A percentile compares a stretch with the other conserved stretches of the same genome.
Evolutionary conservation across 1,139 yeast genomes (phyloP).

Genomic region (Saccharomyces hybrid): DNA sequence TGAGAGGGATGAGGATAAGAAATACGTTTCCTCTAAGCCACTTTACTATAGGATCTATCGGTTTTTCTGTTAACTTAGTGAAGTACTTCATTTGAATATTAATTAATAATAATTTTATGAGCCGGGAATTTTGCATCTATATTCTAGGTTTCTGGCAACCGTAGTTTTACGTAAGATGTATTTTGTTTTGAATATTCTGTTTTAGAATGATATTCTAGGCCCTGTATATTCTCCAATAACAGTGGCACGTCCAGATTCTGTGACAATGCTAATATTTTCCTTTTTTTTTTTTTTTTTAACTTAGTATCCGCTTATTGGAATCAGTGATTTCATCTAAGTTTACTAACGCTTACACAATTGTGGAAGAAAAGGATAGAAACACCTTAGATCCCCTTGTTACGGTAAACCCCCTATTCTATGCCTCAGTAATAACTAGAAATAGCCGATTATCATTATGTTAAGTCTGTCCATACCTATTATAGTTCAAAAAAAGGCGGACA

Average conservation of each 20-base stretch:
- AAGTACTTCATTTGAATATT: not conserved
- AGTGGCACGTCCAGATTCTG: not conserved
- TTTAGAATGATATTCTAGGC: not conserved
- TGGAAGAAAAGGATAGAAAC: not conserved
- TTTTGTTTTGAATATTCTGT: not conserved
- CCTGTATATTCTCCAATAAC: not conserved
- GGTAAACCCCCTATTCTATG: not conserved
- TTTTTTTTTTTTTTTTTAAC: no score
- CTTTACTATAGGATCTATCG: slow-evolving; percentile 12
- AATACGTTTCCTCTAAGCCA: slow-evolving; percentile 10
- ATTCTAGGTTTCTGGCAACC: not conserved
- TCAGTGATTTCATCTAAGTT: no score
- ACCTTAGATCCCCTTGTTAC: not conserved
- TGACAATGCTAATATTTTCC: not conserved
- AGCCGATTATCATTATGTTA: not conserved
- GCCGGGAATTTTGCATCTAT: not conserved
- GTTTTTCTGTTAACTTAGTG: slow-evolving; percentile 10
- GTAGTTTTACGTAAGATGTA: not conserved
- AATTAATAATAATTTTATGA: not conserved
- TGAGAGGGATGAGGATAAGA: slow-evolving; percentile 44
- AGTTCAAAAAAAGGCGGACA: not conserved
- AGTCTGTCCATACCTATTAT: not conserved
- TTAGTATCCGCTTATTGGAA: no score
- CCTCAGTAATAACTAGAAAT: not conserved
- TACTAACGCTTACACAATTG: not conserved